Percentiles rank a stretch among this genome's conserved stretches.
Conservation (phyloP, 2,329 filamentous ascomycete species). For the Aureobasidium melanogenum region DNA sequence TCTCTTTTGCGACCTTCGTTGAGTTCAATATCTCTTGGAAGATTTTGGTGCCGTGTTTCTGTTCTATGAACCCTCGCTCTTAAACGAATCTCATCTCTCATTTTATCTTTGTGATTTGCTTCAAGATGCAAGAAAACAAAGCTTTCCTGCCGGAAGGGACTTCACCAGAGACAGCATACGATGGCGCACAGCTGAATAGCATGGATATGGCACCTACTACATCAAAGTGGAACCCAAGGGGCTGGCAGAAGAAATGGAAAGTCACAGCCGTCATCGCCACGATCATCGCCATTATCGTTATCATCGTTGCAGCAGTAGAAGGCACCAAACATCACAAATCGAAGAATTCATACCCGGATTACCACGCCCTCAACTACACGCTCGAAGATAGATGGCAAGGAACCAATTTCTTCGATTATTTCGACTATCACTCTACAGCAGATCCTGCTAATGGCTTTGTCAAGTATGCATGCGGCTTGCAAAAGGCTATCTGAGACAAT, state of each 20-base stretch:
- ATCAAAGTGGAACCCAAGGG: constrained; percentile 21
- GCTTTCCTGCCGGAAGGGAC: background rate
- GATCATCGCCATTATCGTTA: constrained; percentile 17
- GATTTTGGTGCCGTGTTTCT: no score
- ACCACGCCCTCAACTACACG: constrained; percentile 20
- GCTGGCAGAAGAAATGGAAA: constrained; percentile 19
- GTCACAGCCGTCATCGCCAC: constrained; percentile 14
- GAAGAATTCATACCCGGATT: constrained; percentile 20
- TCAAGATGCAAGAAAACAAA: constrained; percentile 7
- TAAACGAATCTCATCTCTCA: background rate
- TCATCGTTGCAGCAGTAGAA: constrained; percentile 22
- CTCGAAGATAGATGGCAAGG: constrained; percentile 30
- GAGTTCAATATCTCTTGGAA: no score
- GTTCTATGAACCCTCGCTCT: background rate
- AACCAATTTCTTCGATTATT: constrained; percentile 40
- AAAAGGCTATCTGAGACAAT: background rate
- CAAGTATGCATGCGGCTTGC: constrained; percentile 34
- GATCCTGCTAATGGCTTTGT: constrained; percentile 45
- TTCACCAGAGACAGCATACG: background rate
- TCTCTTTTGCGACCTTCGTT: background rate
- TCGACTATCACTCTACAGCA: constrained; percentile 38
- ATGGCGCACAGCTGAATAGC: background rate
- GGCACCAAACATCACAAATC: constrained; percentile 15
- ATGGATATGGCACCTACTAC: background rate
- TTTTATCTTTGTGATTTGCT: background rate